Base-by-base conservation (phyloP, 2,329 filamentous ascomycete species). In the Pseudocercospora fijiensis region DNA sequence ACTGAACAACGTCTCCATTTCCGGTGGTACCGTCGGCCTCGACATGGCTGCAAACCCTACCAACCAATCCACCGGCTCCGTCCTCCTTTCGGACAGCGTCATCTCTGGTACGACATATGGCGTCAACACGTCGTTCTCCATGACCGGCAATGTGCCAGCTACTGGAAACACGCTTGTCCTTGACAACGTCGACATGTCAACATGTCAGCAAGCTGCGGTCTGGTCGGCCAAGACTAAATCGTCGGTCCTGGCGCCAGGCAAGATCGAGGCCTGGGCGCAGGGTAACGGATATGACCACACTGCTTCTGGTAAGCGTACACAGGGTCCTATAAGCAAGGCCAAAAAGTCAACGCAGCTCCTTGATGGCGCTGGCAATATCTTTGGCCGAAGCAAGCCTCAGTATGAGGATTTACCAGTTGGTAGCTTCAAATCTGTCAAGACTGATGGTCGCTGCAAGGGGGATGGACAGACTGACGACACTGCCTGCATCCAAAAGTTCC, bases 391-490 rank as follows among this genome's bases (percentile, higher is more conserved):
- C 76, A 96, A 95, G 84, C 95, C 95, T 13, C 91, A 96, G 76
- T 99, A 98, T 75, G 86, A 90, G 74, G 80, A 81, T 47, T 78
- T 91, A 2, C 78, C 87, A 2, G 85, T 83, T n/a, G 84, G 82
- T 64, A 85, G 84, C 33, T 96, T 99, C 74, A 79, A 96, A 71
- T 94, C 90, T 69, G 90, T 95, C 80, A 56, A 41, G 18, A 96
- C 94, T 80, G 82, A 86, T 53, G 83, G 62, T 22, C 94, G 95
- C 63, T 93, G 92, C 72, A 91, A 88, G 79, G 95, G 95, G 73
- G 94, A 99, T 73, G 95, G 94, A 58, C 77, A 80, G 26, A 91
- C 91, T 0, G 94, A 98, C 72, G 95, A 98, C 74, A 97, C 94
- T 16, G 85, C 84, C 5, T 90, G 89, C 18, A 89, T 98, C 73